Conservation (phyloP, 1,284 basidiomycete genomes). For the Pterula multifida region DNA sequence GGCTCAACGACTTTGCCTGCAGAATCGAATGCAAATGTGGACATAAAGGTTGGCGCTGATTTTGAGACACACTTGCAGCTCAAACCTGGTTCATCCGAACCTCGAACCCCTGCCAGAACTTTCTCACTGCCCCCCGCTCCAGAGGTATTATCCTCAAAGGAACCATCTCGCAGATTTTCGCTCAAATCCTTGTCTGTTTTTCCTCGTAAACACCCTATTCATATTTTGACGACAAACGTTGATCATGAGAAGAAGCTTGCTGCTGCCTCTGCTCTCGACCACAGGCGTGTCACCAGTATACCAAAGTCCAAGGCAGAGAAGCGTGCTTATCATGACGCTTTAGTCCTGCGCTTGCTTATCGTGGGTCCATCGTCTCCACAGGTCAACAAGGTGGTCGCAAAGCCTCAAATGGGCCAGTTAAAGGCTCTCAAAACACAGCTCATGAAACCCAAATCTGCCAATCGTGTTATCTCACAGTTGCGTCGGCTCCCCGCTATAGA, state of each 20-base stretch:
- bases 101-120: no score
- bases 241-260: conserved; percentile 28
- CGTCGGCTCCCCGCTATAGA: conserved; percentile 34
- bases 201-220: conserved; percentile 16
- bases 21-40: no score
- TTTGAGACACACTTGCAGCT: no score
- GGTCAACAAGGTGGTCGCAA: conserved; percentile 27
- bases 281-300: conserved; percentile 21
- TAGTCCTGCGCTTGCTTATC: conserved; percentile 54
- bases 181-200: conserved; percentile 23
- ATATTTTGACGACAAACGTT: conserved; percentile 23
- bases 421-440: conserved; percentile 63
- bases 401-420: conserved; percentile 28
- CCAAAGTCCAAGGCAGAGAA: conserved; percentile 34
- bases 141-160: no score
- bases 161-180: conserved; percentile 20
- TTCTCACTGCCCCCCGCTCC: no score
- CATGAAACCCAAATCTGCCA: conserved; percentile 50
- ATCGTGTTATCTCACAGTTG: conserved; percentile 57
- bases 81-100: no score
- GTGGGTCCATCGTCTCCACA: conserved; percentile 37
- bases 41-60: no score
- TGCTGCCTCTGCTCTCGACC: conserved; percentile 18
- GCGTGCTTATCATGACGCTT: conserved; percentile 50
- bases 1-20: no score